A percentile compares a stretch with the other conserved stretches of the same genome.
Conservation (phyloP, 1,284 basidiomycete genomes). For the Neonothopanus nambi region DNA sequence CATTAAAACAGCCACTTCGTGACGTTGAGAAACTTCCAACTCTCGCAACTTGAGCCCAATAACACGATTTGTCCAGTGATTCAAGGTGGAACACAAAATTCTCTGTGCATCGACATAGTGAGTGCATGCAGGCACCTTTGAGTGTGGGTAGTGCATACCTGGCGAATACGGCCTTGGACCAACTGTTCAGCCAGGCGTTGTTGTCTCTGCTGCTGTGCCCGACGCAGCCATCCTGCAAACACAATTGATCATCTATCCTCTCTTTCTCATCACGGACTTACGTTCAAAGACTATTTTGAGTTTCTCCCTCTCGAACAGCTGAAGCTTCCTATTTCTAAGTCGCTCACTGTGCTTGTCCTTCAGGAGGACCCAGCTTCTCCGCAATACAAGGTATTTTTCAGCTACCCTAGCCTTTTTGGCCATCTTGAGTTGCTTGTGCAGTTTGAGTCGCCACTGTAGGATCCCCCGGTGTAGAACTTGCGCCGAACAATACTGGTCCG, state of each 20-base stretch:
- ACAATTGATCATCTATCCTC: slow-evolving; percentile 17
- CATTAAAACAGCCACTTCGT: slow-evolving; percentile 47
- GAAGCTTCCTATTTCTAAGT: slow-evolving; percentile 47
- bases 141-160: slow-evolving; percentile 34
- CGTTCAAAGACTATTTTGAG: slow-evolving; percentile 46
- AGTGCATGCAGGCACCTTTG: not conserved
- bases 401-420: slow-evolving; percentile 60
- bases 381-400: slow-evolving; percentile 52
- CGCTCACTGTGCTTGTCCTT: slow-evolving; percentile 48
- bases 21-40: slow-evolving; percentile 56
- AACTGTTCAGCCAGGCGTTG: slow-evolving; percentile 40
- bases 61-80: slow-evolving; percentile 68
- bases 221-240: slow-evolving; percentile 49
- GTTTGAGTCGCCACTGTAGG: slow-evolving; percentile 56
- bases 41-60: slow-evolving; percentile 73
- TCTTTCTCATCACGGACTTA: slow-evolving; percentile 28
- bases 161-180: slow-evolving; percentile 38
- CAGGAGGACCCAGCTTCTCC: slow-evolving; percentile 57
- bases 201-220: slow-evolving; percentile 34
- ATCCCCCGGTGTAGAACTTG: slow-evolving; percentile 49
- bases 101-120: slow-evolving; percentile 40
- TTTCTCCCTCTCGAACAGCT: slow-evolving; percentile 40
- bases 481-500: slow-evolving; percentile 48
- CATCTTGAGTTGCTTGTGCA: slow-evolving; percentile 52
- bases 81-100: slow-evolving; percentile 45